A percentile compares a stretch with the other conserved stretches of the same genome.
These are phyloP conservation scores for Ramaria rubella DNA, from an alignment of 768 basidiomycete species.

Conservation along the genomic window DNA sequence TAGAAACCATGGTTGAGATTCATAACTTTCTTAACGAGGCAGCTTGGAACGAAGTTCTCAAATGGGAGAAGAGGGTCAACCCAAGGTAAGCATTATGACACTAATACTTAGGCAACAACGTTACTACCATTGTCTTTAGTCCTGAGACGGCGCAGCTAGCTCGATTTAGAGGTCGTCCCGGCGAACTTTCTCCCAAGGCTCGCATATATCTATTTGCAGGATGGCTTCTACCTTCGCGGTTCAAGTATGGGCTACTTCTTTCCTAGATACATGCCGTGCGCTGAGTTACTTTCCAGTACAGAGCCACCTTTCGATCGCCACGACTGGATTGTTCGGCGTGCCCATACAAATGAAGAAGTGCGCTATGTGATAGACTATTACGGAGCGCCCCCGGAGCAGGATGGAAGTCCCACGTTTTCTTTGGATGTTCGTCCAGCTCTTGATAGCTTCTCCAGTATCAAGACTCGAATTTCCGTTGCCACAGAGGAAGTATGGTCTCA, in stretches of 20 bases:
- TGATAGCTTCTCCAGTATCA: slow-evolving; percentile 73
- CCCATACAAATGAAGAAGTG: slow-evolving; percentile 70
- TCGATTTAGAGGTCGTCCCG: slow-evolving; percentile 83
- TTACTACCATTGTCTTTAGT: slow-evolving; percentile 29
- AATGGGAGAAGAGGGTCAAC: slow-evolving; percentile 76
- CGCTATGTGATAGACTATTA: slow-evolving; percentile 99
- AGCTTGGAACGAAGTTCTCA: slow-evolving; percentile 91
- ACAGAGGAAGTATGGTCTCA: slow-evolving; percentile 62
- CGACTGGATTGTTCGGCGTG: slow-evolving; percentile 91
- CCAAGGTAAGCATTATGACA: slow-evolving; percentile 38
- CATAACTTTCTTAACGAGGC: slow-evolving; percentile 97
- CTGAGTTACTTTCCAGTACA: slow-evolving; percentile 44
- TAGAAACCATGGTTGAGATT: slow-evolving; percentile 96
- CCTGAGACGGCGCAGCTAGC: slow-evolving; percentile 68
- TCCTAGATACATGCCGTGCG: too few species aligned
- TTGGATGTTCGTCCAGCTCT: slow-evolving; percentile 94
- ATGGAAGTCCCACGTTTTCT: slow-evolving; percentile 92
- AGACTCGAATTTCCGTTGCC: slow-evolving; percentile 62
- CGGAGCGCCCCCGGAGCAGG: slow-evolving; percentile 79
- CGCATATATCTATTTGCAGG: slow-evolving; percentile 80
- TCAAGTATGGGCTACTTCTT: slow-evolving; percentile 45
- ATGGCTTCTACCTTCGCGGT: slow-evolving; percentile 80
- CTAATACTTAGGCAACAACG: background rate
- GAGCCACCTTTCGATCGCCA: slow-evolving; percentile 97
- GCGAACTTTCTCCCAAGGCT: slow-evolving; percentile 93